Evolutionary conservation across 2,329 filamentous ascomycete genomes (phyloP), one percentile per base, ranked within the genome.

Genomic region (Chaetomium globosum): DNA sequence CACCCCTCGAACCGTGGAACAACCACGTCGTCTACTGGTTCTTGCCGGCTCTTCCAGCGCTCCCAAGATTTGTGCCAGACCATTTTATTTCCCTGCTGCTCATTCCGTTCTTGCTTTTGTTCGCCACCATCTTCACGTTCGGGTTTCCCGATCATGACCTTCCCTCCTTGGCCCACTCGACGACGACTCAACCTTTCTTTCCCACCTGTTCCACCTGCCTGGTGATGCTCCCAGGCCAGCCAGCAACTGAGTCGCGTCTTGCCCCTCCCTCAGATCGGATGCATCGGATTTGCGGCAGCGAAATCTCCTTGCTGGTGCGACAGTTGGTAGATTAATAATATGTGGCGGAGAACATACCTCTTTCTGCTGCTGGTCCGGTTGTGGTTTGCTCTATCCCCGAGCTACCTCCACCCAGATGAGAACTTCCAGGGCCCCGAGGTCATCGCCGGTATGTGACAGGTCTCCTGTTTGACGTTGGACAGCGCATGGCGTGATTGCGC

Each of bases 341-440:
- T 97, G 94, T 97, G 92, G 93, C 88, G 93, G 82, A 89, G 93
- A 78, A 86, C 89, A 68, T 97, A 97, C 79, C 83, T 98, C 69
- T 80, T 96, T 64, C 83, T 99, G 73, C 83, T 96, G 74, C 82
- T 95, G 71, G 87, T 97, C 74, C 90, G 95, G 78, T 84, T 98
- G 74, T 98, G 94, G 85, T 94, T 98, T 77, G 94, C 95, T 67
- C 81, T 98, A 70, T 93, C 90, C 69, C 91, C 95, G 65, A 98
- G 94, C 82, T 99, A 99, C 78, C 86, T 99, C 55, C 95, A 99
- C 77, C 95, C 95, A 5, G 95, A 99, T 80, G 95, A 99, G 83
- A 95, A 98, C 82, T 99, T 99, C 74, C 95, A 99, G 80, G 95
- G 95, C 43, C 95, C 95, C 19, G 95, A 99, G 81, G 89, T 98